phyloP scores from a whole-genome alignment of 2,329 filamentous ascomycete genomes.

The Chaetomiaceae sp. region DNA sequence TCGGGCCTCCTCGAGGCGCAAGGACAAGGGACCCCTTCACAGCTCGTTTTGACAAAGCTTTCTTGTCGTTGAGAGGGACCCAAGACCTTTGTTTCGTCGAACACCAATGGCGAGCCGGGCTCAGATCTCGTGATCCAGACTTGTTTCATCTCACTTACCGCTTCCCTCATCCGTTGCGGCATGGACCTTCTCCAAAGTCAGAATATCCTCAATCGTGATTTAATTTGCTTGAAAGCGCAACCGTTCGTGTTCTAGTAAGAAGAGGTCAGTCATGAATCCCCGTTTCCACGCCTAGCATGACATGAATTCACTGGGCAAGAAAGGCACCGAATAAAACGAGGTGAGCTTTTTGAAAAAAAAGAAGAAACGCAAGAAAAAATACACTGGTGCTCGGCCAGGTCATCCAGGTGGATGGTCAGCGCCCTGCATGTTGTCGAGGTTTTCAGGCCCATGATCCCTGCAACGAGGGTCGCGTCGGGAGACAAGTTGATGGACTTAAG shows the following conservation, averaged over 20 bases:
- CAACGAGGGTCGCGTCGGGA: conserved; percentile 9
- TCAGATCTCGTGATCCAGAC: background rate
- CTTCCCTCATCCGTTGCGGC: background rate
- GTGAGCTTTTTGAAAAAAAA: background rate
- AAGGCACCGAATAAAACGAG: too few relatives aligned
- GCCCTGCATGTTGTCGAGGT: conserved; percentile 29
- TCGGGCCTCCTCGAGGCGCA: too few relatives aligned
- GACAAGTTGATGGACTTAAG: conserved; percentile 21
- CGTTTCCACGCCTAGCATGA: too few relatives aligned
- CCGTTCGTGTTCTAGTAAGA: conserved; percentile 22
- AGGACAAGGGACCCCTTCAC: too few relatives aligned
- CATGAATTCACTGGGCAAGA: too few relatives aligned
- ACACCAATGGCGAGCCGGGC: too few relatives aligned
- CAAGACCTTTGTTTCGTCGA: too few relatives aligned
- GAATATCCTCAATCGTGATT: background rate
- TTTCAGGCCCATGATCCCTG: conserved; percentile 18
- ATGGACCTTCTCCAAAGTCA: background rate
- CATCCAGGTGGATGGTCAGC: conserved; percentile 29
- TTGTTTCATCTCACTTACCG: background rate
- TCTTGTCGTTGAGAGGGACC: too few relatives aligned
- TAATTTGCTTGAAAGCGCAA: conserved; percentile 16
- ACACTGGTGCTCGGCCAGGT: conserved; percentile 27
- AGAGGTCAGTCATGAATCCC: too few relatives aligned
- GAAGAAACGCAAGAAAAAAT: background rate
- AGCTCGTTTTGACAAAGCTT: too few relatives aligned